Percentiles rank a stretch among this genome's conserved stretches.
phyloP scores from a whole-genome alignment of 371 early-diverging fungal species.

The Mortierella polycephala region DNA sequence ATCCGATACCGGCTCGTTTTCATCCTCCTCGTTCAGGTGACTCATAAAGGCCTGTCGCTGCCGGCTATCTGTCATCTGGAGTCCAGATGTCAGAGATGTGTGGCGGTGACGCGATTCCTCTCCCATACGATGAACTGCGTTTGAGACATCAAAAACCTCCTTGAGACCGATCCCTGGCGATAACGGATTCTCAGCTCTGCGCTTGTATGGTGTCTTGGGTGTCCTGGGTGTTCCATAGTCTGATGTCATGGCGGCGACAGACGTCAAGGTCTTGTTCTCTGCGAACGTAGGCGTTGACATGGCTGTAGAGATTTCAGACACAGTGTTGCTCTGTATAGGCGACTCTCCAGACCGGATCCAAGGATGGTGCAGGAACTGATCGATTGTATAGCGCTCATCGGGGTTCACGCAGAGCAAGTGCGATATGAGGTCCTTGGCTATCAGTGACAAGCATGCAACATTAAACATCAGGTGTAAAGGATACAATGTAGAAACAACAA shows the following conservation, averaged over 20 bases:
- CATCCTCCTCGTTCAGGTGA: constrained; percentile 33
- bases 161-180: constrained; percentile 67
- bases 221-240: constrained; percentile 20
- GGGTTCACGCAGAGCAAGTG: constrained; percentile 88
- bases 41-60: constrained; percentile 33
- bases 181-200: constrained; percentile 50
- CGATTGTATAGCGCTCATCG: constrained; percentile 82
- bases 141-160: constrained; percentile 73
- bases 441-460: background rate
- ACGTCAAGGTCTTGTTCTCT: constrained; percentile 31
- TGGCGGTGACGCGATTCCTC: constrained; percentile 65
- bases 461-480: background rate
- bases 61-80: constrained; percentile 8
- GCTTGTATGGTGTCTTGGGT: constrained; percentile 46
- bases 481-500: background rate
- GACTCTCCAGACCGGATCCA: constrained; percentile 72
- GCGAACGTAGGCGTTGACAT: constrained; percentile 20
- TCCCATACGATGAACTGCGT: constrained; percentile 54
- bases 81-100: constrained; percentile 2
- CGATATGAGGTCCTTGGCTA: constrained; percentile 83
- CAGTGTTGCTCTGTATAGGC: constrained; percentile 12
- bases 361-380: constrained; percentile 86
- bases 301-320: constrained; percentile 19
- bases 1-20: constrained; percentile 15
- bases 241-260: constrained; percentile 30